Percentiles rank a stretch among this genome's conserved stretches.
Evolutionary conservation across 257 asterid genomes (phyloP).

Genomic region (Ajuga chamaepitys): DNA sequence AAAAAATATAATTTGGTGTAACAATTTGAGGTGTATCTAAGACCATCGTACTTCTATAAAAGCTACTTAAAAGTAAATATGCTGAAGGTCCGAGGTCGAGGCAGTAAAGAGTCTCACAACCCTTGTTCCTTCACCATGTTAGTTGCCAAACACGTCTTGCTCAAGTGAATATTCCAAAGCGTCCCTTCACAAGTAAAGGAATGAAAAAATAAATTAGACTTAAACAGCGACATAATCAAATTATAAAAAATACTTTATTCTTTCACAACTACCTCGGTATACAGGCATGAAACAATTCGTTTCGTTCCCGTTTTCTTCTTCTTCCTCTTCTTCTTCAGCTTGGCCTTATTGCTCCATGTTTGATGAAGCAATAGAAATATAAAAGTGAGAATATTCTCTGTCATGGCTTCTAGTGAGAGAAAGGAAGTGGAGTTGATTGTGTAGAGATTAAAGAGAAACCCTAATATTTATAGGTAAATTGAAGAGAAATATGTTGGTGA

Average conservation of each 20-base stretch:
- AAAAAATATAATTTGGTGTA: no score
- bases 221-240: background rate
- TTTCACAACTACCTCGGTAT: slow-evolving; percentile 2
- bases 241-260: background rate
- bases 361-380: background rate
- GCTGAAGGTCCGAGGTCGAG: slow-evolving; percentile 53
- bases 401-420: slow-evolving; percentile 7
- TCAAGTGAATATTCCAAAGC: slow-evolving; percentile 56
- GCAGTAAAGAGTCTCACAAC: background rate
- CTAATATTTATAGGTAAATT: background rate
- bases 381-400: background rate
- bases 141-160: slow-evolving; percentile 28
- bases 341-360: slow-evolving; percentile 4
- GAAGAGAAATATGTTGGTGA: background rate
- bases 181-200: slow-evolving; percentile 13
- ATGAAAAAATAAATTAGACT: background rate
- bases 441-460: background rate
- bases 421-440: background rate
- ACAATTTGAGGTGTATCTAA: background rate
- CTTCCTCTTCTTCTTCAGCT: no score
- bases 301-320: background rate
- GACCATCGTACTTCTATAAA: background rate
- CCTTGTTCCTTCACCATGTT: slow-evolving; percentile 21
- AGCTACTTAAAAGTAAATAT: background rate
- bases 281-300: background rate